These are phyloP conservation scores for Elymus sibiricus DNA, from an alignment of 176 grass and related monocot species.

Conservation along the genomic window DNA sequence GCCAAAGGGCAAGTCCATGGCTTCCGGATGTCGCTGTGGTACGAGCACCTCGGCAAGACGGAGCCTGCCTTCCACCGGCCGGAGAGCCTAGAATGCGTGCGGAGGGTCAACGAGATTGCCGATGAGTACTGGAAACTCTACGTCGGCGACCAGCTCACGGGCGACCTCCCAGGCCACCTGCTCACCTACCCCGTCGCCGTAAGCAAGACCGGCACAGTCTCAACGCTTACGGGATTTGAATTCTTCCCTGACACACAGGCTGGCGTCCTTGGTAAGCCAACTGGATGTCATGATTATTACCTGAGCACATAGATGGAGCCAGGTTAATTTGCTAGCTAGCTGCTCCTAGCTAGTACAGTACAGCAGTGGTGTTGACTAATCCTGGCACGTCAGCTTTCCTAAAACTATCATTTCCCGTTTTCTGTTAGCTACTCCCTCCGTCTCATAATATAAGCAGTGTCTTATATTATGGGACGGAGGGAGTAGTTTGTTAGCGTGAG, in stretches of 20 bases:
- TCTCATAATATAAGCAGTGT: too few relatives aligned
- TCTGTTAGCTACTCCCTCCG: too few relatives aligned
- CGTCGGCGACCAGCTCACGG: conserved; percentile 29
- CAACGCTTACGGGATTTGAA: conserved; percentile 33
- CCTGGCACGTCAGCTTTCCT: too few relatives aligned
- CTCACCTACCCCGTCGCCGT: conserved; percentile 58
- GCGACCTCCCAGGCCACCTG: conserved; percentile 56
- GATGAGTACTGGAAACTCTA: conserved; percentile 60
- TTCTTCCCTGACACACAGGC: conserved; percentile 70
- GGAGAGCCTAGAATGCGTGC: conserved; percentile 38
- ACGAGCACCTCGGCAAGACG: conserved; percentile 2
- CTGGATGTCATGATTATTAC: conserved; percentile 36
- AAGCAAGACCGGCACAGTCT: conserved; percentile 2
- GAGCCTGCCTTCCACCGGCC: conserved; percentile 44
- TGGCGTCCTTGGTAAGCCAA: conserved; percentile 45
- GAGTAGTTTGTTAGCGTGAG: too few relatives aligned
- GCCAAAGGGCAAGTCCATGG: conserved; percentile 61
- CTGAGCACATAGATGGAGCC: conserved; percentile 53
- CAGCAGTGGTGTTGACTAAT: too few relatives aligned
- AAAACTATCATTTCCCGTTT: too few relatives aligned
- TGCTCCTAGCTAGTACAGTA: too few relatives aligned
- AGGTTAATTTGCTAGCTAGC: too few relatives aligned
- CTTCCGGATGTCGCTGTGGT: conserved; percentile 72
- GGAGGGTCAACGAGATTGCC: conserved; percentile 55
- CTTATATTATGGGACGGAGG: too few relatives aligned